Evolutionary conservation across 306 rosid species (phyloP).

Genomic region (Dalbergia cochinchinensis): DNA sequence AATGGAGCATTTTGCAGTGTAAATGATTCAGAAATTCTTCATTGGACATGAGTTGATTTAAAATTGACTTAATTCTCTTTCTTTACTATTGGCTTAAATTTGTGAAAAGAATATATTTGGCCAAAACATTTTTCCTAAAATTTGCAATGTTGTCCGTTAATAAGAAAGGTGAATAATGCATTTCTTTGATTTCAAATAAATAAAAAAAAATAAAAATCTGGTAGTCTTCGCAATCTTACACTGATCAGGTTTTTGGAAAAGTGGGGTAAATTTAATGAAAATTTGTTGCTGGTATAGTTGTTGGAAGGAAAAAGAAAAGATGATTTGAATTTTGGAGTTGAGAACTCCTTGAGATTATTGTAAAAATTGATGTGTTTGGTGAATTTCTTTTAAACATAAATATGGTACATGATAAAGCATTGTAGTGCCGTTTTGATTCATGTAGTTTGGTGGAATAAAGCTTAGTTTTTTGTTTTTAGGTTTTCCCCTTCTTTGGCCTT

Average conservation of each 20-base stretch:
- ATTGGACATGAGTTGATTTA: background rate
- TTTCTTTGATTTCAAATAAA: slow-evolving; percentile 6
- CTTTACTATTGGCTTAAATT: slow-evolving; percentile 5
- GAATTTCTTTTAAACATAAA: too few species aligned
- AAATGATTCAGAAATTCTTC: background rate
- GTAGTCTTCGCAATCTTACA: background rate
- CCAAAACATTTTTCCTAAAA: background rate
- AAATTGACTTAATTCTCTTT: background rate
- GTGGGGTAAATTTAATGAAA: background rate
- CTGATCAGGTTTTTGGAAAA: too few species aligned
- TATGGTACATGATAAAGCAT: too few species aligned
- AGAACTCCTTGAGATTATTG: too few species aligned
- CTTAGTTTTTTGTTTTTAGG: too few species aligned
- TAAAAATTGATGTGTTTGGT: too few species aligned
- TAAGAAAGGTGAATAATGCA: background rate
- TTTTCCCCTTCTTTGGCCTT: too few species aligned
- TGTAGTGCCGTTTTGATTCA: too few species aligned
- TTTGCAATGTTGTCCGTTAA: slow-evolving; percentile 7
- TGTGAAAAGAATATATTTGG: slow-evolving; percentile 16
- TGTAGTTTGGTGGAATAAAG: too few species aligned
- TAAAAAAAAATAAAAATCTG: background rate
- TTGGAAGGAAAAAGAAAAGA: background rate
- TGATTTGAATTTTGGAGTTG: too few species aligned
- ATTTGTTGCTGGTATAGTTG: background rate
- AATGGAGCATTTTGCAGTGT: slow-evolving; percentile 1